phyloP scores from a whole-genome alignment of 306 rosid genomes.

The Begonia peltatifolia region DNA sequence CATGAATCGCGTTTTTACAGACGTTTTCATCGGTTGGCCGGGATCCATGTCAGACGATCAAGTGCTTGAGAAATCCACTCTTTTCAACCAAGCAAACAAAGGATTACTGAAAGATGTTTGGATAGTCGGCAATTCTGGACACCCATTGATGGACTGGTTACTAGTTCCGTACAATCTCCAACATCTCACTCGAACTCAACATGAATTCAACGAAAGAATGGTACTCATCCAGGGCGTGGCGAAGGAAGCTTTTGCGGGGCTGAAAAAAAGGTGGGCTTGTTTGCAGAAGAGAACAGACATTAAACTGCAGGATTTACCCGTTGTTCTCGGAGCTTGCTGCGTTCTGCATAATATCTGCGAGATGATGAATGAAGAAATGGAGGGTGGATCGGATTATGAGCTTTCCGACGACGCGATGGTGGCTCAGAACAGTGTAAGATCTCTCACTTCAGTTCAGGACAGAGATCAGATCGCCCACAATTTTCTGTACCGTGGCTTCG shows the following conservation, averaged over 20 bases:
- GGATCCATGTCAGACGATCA: slow-evolving; percentile 61
- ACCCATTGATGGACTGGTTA: slow-evolving; percentile 61
- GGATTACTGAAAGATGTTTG: slow-evolving; percentile 51
- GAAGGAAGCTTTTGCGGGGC: slow-evolving; percentile 48
- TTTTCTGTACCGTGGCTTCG: slow-evolving; percentile 62
- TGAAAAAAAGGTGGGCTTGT: slow-evolving; percentile 78
- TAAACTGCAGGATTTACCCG: slow-evolving; percentile 71
- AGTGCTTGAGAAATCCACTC: slow-evolving; percentile 49
- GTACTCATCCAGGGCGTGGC: slow-evolving; percentile 28
- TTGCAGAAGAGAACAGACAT: slow-evolving; percentile 77
- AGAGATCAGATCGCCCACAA: slow-evolving; percentile 68
- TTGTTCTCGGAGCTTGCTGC: slow-evolving; percentile 77
- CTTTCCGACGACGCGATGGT: slow-evolving; percentile 62
- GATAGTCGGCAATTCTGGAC: slow-evolving; percentile 65
- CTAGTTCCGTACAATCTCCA: slow-evolving; percentile 57
- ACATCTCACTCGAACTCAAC: slow-evolving; percentile 63
- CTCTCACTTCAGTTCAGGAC: slow-evolving; percentile 26
- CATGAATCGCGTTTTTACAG: slow-evolving; percentile 41
- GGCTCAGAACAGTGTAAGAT: slow-evolving; percentile 28
- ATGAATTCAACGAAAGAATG: slow-evolving; percentile 50
- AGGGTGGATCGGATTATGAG: slow-evolving; percentile 19
- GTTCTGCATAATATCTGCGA: slow-evolving; percentile 75
- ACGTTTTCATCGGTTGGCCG: slow-evolving; percentile 73
- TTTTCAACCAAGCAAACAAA: slow-evolving; percentile 32
- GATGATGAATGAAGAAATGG: slow-evolving; percentile 45